Conservation (phyloP, 1,284 basidiomycete genomes). For the Ceratobasidium sp. region DNA sequence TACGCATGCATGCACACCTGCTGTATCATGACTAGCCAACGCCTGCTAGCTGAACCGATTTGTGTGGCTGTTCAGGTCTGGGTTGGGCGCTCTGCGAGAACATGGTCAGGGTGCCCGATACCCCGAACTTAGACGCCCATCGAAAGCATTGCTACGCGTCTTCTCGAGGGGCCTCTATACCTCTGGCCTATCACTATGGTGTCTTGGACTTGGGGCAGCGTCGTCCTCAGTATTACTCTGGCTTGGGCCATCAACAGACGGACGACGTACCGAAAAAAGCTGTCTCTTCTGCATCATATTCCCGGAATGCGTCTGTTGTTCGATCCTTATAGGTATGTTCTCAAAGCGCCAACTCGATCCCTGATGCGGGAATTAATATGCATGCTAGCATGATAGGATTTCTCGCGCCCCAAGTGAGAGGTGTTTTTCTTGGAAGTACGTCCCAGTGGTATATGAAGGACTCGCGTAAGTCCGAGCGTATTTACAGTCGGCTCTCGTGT, state of each 20-base stretch:
- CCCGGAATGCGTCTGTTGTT: conserved; percentile 18
- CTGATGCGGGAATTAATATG: not conserved
- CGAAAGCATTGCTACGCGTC: no score
- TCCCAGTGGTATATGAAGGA: conserved; percentile 1
- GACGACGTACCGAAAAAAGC: conserved; percentile 7
- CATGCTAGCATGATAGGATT: not conserved
- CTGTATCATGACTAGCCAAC: no score
- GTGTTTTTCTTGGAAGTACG: not conserved
- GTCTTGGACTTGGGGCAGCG: conserved; percentile 8
- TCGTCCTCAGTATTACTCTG: not conserved
- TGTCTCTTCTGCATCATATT: conserved; percentile 1
- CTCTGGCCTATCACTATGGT: not conserved
- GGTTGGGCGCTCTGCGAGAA: no score
- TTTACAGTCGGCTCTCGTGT: not conserved
- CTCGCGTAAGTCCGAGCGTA: not conserved
- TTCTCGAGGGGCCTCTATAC: not conserved
- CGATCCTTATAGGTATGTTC: conserved; percentile 8
- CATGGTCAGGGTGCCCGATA: no score
- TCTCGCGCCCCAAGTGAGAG: not conserved
- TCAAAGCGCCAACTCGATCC: not conserved
- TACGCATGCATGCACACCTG: no score
- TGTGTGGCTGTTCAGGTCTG: no score
- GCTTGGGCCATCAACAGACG: conserved; percentile 10
- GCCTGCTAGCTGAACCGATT: no score
- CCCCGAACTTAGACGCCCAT: no score